These are phyloP conservation scores for Choiromyces venosus DNA, from an alignment of 495 filamentous ascomycete species.

Conservation along the genomic window DNA sequence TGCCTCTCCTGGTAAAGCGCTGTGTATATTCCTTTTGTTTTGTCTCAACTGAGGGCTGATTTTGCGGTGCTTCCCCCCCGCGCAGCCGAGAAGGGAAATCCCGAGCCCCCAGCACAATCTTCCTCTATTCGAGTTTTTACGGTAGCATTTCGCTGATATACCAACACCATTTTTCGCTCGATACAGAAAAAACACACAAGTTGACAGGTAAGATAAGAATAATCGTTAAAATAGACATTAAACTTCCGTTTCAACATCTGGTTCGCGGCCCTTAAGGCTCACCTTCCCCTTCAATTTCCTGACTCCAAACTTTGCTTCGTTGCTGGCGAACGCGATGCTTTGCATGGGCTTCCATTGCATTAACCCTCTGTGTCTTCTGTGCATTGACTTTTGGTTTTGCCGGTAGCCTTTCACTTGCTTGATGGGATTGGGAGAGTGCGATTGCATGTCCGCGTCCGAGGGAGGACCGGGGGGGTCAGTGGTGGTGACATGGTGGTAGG, in stretches of 20 bases:
- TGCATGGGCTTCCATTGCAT: slow-evolving; percentile 75
- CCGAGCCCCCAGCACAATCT: too few relatives aligned
- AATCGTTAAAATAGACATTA: too few relatives aligned
- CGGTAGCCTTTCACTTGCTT: slow-evolving; percentile 50
- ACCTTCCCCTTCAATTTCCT: slow-evolving; percentile 52
- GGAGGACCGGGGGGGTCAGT: slow-evolving; percentile 6
- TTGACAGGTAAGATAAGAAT: too few relatives aligned
- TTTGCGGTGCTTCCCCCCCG: too few relatives aligned
- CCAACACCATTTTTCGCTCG: too few relatives aligned
- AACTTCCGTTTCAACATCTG: slow-evolving; percentile 65
- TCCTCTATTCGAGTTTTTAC: too few relatives aligned
- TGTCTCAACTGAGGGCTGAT: too few relatives aligned
- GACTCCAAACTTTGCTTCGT: slow-evolving; percentile 60
- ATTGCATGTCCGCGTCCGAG: slow-evolving; percentile 23
- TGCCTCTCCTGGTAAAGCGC: too few relatives aligned
- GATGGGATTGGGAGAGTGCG: slow-evolving; percentile 43
- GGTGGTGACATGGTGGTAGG: slow-evolving; percentile 27
- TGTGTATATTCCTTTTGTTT: too few relatives aligned
- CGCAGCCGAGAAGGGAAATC: too few relatives aligned
- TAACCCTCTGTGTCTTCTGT: slow-evolving; percentile 63
- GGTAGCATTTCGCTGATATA: too few relatives aligned
- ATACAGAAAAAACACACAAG: too few relatives aligned
- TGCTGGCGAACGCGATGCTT: slow-evolving; percentile 64
- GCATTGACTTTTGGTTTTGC: slow-evolving; percentile 56
- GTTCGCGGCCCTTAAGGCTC: slow-evolving; percentile 58